Base-by-base conservation (phyloP, 2,329 filamentous ascomycete genomes). In the Aaosphaeria arxii region DNA sequence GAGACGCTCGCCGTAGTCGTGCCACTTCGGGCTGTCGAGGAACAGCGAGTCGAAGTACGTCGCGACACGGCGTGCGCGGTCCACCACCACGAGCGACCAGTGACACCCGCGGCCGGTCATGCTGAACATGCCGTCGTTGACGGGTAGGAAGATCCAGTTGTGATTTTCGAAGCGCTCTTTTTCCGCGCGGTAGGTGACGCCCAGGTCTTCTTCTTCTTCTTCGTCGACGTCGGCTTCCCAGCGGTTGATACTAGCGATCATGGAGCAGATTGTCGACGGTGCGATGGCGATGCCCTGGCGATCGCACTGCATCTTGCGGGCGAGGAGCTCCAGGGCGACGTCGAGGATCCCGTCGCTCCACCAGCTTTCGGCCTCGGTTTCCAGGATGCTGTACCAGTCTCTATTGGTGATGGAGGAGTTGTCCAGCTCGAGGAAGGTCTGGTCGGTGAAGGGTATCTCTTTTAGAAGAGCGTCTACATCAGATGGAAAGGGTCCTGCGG, bases 101-200 rank as follows among this genome's bases (percentile, higher is more conserved):
- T 66, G 63, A 4, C 31, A 28, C 5, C 53, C 55, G 6, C 38
- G 46, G 9, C 6, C 11, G 5, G 11, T 7, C 7, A 4, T 6
- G 4, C 11, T 9, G n/a, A 7, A 24, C 17, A 56, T 50, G 5
- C 49, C 62, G 46, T 64, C 53, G 46, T 64, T 64, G 43, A 62
- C 41, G 6, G 57, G 49, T 9, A 66, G 30, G 40, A 66, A 57
- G 11, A 66, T 64, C 53, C 53, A 65, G 5, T 44, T 43, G 44
- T 54, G 57, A 43, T 54, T 42, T 0, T 42, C 11, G 11, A 62
- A 54, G 29, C 35, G 42, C 2, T 42, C 28, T 31, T 42, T 44
- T 7, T 50, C 33, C 13, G 30, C 35, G 17, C 42, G 13, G 31
- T 57, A 51, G 17, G 17, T 24, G 17, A 24, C 17, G 17, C 3